Evolutionary conservation across 768 basidiomycete genomes (phyloP).

Genomic region (Calocybe indica): DNA sequence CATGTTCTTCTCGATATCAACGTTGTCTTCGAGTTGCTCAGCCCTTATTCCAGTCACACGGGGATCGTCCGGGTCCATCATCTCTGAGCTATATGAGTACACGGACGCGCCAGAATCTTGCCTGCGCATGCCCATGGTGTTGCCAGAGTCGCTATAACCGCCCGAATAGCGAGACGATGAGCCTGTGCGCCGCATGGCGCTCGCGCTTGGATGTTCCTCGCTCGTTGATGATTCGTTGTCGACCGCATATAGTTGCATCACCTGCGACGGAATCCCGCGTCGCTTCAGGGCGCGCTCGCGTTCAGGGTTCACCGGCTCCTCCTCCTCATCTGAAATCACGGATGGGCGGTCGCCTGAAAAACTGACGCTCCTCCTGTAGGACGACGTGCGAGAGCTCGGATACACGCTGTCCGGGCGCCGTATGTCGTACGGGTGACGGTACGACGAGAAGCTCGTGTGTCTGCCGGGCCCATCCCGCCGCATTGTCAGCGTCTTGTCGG

Average conservation of each 20-base stretch:
- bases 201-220: conserved; percentile 10
- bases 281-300: conserved; percentile 29
- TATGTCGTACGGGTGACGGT: conserved; percentile 59
- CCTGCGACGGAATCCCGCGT: conserved; percentile 43
- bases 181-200: conserved; percentile 7
- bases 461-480: background rate
- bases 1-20: conserved; percentile 55
- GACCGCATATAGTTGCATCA: conserved; percentile 46
- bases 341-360: conserved; percentile 27
- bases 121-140: conserved; percentile 21
- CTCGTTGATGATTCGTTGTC: too few species aligned
- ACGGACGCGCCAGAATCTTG: conserved; percentile 40
- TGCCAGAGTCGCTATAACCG: too few species aligned
- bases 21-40: conserved; percentile 47
- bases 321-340: conserved; percentile 14
- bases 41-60: conserved; percentile 52
- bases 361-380: conserved; percentile 29
- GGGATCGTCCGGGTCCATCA: conserved; percentile 71
- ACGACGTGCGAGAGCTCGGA: conserved; percentile 13
- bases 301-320: conserved; percentile 18
- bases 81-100: conserved; percentile 36
- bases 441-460: conserved; percentile 44
- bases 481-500: too few species aligned
- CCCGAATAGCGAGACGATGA: too few species aligned
- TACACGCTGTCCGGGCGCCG: conserved; percentile 43